These are phyloP conservation scores for Fragilaria radians DNA, from an alignment of 108 stramenopile species.

Conservation along the genomic window DNA sequence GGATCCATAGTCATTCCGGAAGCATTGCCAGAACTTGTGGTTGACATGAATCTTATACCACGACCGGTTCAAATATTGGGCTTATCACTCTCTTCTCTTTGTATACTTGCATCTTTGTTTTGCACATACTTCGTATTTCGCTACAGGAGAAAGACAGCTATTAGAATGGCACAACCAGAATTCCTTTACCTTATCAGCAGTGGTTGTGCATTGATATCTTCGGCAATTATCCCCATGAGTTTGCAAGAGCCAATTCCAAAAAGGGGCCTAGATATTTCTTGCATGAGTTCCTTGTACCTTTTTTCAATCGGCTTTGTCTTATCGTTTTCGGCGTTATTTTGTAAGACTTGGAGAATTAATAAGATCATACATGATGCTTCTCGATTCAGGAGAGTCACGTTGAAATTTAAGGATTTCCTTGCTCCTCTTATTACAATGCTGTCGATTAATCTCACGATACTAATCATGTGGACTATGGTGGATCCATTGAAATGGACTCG, in stretches of 20 bases:
- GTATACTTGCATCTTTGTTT: not conserved
- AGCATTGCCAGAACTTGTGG: not conserved
- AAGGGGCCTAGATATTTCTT: conserved; percentile 7
- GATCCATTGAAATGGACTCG: conserved; percentile 13
- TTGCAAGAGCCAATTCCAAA: conserved; percentile 5
- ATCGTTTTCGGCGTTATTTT: conserved; percentile 17
- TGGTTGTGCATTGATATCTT: conserved; percentile 26
- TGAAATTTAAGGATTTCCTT: conserved; percentile 14
- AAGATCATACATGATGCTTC: not conserved
- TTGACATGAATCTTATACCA: not conserved
- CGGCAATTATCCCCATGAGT: conserved; percentile 25
- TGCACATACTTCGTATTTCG: not conserved
- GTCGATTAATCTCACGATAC: conserved; percentile 8
- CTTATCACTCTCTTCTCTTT: not conserved
- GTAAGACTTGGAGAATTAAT: conserved; percentile 21
- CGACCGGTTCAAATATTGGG: not conserved
- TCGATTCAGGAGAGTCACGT: not conserved
- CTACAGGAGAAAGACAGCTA: conserved; percentile 28
- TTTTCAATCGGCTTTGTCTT: conserved; percentile 14
- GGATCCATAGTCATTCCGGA: not conserved
- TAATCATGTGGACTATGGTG: conserved; percentile 31
- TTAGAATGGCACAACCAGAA: conserved; percentile 31
- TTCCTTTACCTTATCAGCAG: conserved; percentile 34
- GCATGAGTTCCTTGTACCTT: conserved; percentile 14
- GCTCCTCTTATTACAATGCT: conserved; percentile 22